Base-by-base conservation (phyloP, 1,284 basidiomycete genomes). In the Vanrija pseudolonga region DNA sequence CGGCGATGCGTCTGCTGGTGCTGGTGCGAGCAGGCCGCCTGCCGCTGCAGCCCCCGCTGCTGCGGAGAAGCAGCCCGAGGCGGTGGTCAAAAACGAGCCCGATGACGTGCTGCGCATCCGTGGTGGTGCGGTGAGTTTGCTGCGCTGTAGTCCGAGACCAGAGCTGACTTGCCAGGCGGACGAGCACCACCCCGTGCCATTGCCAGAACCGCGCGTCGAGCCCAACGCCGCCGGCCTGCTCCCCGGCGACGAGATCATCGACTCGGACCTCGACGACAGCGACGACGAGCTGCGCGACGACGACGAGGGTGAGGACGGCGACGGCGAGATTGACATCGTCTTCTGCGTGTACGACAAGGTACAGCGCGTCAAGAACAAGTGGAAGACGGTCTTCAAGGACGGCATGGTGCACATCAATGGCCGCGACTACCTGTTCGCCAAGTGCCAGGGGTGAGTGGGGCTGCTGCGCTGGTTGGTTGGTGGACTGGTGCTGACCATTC, bases 301-400 rank as follows among this genome's bases (percentile, higher is more conserved):
- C 32, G 75, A 62, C 3, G 76, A 77, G 18, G 78, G 72, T 11
- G 77, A 74, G 8, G 75, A 76, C 8, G 78, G 77, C 11, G 80
- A 77, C 15, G 76, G 74, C 19, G 76, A 58, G 78, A 84, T 85
- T 1, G 94, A 99, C 73, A 93, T 98, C 53, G 91, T 98, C 37
- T 95, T 98, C 67, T 98, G 95, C 73, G 93, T 96, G 12, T 98
- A 98, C 72, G 96, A 99, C 76, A 98, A 98, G 85, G 93, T 97
- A 37, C 91, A 94, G 55, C 84, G 96, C 19, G 94, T 98, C 26
- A 98, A 98, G 80, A 98, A 98, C 81, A 99, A 98, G 80, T 99
- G 96, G 96, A 98, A 98, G 81, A 96, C 94, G 57, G 87, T 93
- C n/a, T 83, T 99, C 58, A 96, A 96, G 78, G 96, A 98, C 67